Evolutionary conservation across 1,139 yeast species (phyloP), one percentile per base, ranked within the genome.

Genomic region (Lodderomyces margitis): DNA sequence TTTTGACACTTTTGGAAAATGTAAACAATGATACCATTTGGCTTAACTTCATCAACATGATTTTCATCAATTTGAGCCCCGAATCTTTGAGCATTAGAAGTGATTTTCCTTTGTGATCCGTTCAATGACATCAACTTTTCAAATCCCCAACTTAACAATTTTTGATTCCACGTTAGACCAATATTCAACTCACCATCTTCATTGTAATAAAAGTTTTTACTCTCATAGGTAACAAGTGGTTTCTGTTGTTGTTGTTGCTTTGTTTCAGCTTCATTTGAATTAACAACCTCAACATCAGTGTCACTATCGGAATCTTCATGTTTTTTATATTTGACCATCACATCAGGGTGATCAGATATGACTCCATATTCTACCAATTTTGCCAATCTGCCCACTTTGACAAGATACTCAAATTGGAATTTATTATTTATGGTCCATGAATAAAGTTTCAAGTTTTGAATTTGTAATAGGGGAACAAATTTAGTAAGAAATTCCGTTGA

Each of bases 391-490:
- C 73, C 66, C 15, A 71, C 46, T 24, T 50, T 53, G 16, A 46
- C 47, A 41, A 71, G 59, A 52, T 70, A 70, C 45, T 78, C 75
- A 41, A 78, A 69, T 42, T 83, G 81, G 7, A 53, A 50, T 34
- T 62, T 62, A 35, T 64, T 68, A 58, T 91, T 91, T 35, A 88
- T 73, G 1, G 98, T 91, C 98, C 98, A 91, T 16, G 86, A 66
- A 61, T 80, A 87, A 12, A 87, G 65, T 39, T 74, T 70, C 42
- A 84, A 59, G 41, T 75, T 67, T 36, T 77, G 68, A 4, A 64
- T 54, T 30, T 64, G 62, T 21, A 64, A 51, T 14, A 67, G 52
- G 0, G 78, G 78, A 40, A 71, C 49, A 45, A 72, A 70, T 33
- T 58, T 57, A 19, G 61, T 55, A 15, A 71, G 48, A 41, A 69